Percentiles rank a stretch among this genome's conserved stretches.
Conservation (phyloP, 208 protist genomes). For the Leishmania braziliensis region DNA sequence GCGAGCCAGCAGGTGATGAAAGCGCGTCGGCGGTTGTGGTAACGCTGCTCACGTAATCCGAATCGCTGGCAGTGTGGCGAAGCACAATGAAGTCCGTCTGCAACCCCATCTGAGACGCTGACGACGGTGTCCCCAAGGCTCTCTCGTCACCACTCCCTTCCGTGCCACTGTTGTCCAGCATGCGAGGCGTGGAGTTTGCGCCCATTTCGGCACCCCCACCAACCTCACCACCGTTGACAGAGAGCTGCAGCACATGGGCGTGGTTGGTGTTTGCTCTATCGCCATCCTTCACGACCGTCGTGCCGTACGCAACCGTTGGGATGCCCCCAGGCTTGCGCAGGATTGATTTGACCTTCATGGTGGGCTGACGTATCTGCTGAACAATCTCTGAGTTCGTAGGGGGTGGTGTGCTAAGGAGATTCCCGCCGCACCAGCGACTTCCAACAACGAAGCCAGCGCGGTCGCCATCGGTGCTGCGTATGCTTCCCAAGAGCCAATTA, state of each 20-base stretch:
- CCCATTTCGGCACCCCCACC: background rate
- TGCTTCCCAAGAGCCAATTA: constrained; percentile 11
- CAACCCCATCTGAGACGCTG: constrained; percentile 3
- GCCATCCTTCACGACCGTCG: background rate
- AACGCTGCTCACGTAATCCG: background rate
- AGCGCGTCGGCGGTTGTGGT: background rate
- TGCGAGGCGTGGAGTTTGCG: background rate
- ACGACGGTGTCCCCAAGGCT: background rate
- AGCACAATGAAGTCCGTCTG: constrained; percentile 32
- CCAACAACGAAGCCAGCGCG: background rate
- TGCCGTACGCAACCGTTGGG: background rate
- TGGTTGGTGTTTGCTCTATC: background rate
- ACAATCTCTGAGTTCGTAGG: constrained; percentile 28
- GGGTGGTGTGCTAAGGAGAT: background rate
- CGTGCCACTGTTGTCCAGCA: background rate
- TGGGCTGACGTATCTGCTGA: constrained; percentile 25
- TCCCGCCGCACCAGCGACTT: background rate
- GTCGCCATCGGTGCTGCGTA: background rate
- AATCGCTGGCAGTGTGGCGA: background rate
- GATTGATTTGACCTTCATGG: constrained; percentile 28
- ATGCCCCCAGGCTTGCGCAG: constrained; percentile 17
- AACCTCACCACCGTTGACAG: background rate
- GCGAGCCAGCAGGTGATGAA: background rate
- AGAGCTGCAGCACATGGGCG: constrained; percentile 16
- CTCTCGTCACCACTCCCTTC: background rate